Evolutionary conservation across 169 alveolate species (phyloP).

Genomic region (Plasmodium blacklocki): DNA sequence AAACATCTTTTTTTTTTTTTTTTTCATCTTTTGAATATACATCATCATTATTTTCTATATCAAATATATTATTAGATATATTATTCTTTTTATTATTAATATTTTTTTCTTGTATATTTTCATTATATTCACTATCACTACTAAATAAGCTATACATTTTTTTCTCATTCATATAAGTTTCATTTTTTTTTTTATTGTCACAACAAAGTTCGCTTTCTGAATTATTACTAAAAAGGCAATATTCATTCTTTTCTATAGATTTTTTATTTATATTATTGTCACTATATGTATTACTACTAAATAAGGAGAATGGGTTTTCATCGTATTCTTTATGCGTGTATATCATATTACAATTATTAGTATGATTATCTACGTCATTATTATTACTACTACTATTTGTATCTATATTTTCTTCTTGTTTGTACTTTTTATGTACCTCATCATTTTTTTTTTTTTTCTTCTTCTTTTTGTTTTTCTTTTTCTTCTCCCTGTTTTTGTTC

Average conservation of each 20-base stretch:
- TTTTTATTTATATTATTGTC: background rate
- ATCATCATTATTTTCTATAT: too few relatives aligned
- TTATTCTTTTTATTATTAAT: too few relatives aligned
- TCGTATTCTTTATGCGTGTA: background rate
- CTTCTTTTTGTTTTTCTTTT: too few relatives aligned
- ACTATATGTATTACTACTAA: conserved; percentile 8
- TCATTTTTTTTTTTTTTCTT: background rate
- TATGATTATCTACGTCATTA: background rate
- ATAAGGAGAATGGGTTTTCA: background rate
- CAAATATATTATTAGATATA: too few relatives aligned
- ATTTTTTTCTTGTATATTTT: too few relatives aligned
- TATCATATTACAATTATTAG: background rate
- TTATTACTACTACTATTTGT: background rate
- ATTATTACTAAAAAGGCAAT: background rate
- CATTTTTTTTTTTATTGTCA: too few relatives aligned
- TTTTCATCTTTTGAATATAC: too few relatives aligned
- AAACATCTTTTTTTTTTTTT: too few relatives aligned
- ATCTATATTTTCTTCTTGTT: background rate
- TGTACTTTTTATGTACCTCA: background rate
- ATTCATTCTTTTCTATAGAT: background rate
- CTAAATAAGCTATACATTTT: too few relatives aligned
- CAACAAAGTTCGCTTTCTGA: background rate
- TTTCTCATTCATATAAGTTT: too few relatives aligned
- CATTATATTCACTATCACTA: too few relatives aligned
- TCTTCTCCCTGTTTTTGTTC: background rate